A percentile compares a stretch with the other conserved stretches of the same genome.
Conservation (phyloP, 2,329 filamentous ascomycete species). For the Alternaria longipes region DNA sequence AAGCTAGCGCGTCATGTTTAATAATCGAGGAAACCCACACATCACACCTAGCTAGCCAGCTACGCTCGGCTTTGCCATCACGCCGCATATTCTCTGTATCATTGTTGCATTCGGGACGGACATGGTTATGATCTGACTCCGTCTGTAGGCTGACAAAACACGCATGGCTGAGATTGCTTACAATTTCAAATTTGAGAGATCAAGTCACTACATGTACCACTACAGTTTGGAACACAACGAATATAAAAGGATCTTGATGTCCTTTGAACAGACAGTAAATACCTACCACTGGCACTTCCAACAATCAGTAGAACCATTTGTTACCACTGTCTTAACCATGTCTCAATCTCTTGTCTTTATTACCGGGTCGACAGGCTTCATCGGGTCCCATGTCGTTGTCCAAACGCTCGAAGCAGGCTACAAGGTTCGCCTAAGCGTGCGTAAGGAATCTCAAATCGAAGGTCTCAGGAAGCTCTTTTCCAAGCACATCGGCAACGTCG, state of each 20-base stretch:
- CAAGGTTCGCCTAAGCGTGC: constrained; percentile 38
- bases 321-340: background rate
- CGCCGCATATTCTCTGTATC: too few species aligned
- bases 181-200: rapidly evolving
- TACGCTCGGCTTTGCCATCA: too few species aligned
- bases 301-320: background rate
- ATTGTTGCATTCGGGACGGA: background rate
- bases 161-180: background rate
- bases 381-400: constrained; percentile 35
- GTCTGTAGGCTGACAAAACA: too few species aligned
- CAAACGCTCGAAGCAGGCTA: constrained; percentile 36
- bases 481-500: constrained; percentile 10
- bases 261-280: too few species aligned
- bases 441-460: constrained; percentile 25
- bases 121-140: background rate
- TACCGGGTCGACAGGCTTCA: constrained; percentile 41
- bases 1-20: background rate
- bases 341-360: constrained; percentile 36
- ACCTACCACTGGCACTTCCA: background rate
- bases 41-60: too few species aligned
- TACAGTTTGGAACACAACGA: background rate
- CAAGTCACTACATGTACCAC: too few species aligned
- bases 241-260: background rate
- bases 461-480: constrained; percentile 20
- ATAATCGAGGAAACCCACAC: background rate